phyloP scores from a whole-genome alignment of 495 filamentous ascomycete species.

The Neurospora hispaniola region DNA sequence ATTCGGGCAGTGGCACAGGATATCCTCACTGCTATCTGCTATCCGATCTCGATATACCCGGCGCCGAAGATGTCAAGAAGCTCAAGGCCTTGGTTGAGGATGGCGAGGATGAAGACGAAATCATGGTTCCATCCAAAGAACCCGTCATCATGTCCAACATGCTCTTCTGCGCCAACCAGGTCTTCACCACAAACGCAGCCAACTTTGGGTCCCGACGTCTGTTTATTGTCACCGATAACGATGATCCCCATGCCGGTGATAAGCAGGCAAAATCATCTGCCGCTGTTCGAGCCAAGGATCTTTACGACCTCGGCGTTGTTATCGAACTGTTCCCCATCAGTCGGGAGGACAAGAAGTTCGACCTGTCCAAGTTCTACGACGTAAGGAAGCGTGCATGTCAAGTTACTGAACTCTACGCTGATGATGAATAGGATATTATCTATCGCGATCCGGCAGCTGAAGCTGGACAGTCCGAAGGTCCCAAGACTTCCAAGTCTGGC shows the following conservation, averaged over 20 bases:
- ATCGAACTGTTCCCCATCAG: slow-evolving; percentile 95
- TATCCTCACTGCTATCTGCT: slow-evolving; percentile 93
- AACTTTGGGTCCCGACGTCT: slow-evolving; percentile 88
- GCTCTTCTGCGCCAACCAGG: slow-evolving; percentile 89
- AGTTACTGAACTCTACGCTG: slow-evolving; percentile 2
- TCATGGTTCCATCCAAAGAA: slow-evolving; percentile 61
- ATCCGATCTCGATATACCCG: slow-evolving; percentile 78
- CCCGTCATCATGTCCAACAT: slow-evolving; percentile 77
- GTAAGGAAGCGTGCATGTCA: slow-evolving; percentile 32
- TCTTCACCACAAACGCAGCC: slow-evolving; percentile 89
- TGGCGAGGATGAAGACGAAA: slow-evolving; percentile 54
- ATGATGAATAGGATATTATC: slow-evolving; percentile 58
- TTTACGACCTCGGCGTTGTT: slow-evolving; percentile 86
- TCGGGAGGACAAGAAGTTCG: slow-evolving; percentile 60
- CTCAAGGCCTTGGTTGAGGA: slow-evolving; percentile 64
- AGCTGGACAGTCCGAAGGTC: slow-evolving; percentile 36
- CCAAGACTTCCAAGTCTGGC: slow-evolving; percentile 41
- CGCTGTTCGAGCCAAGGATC: slow-evolving; percentile 79
- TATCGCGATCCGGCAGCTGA: slow-evolving; percentile 56
- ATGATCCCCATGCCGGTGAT: slow-evolving; percentile 68
- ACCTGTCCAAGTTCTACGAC: slow-evolving; percentile 84
- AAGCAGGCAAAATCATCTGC: slow-evolving; percentile 63
- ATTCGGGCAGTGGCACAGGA: slow-evolving; percentile 49
- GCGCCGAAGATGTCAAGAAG: slow-evolving; percentile 73
- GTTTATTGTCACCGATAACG: slow-evolving; percentile 93